phyloP scores from a whole-genome alignment of 805 yeast genomes.

The Candida koratica region DNA sequence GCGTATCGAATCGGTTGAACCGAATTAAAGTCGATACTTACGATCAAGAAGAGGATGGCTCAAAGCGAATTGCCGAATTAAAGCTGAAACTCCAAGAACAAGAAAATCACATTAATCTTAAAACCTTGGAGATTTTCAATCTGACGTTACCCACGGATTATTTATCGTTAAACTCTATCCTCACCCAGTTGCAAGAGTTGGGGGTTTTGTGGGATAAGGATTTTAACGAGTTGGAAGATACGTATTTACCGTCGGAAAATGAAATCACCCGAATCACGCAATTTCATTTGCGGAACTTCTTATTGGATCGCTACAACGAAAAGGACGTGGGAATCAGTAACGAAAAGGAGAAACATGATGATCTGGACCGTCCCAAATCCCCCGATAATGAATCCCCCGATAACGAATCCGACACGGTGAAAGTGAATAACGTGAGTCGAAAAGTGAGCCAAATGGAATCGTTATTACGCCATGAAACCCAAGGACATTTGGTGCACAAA shows the following conservation, averaged over 20 bases:
- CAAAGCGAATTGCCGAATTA: constrained; percentile 52
- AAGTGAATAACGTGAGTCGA: constrained; percentile 16
- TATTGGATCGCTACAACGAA: constrained; percentile 47
- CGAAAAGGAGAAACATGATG: too few relatives aligned
- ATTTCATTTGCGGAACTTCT: constrained; percentile 72
- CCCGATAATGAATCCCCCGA: constrained; percentile 14
- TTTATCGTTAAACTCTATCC: constrained; percentile 62
- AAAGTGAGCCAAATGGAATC: constrained; percentile 29
- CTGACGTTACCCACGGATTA: constrained; percentile 60
- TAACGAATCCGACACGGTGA: constrained; percentile 7
- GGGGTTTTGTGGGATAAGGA: constrained; percentile 87
- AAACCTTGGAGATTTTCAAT: constrained; percentile 51
- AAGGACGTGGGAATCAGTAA: constrained; percentile 14
- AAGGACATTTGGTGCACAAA: constrained; percentile 11
- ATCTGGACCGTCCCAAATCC: too few relatives aligned
- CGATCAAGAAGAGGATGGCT: constrained; percentile 65
- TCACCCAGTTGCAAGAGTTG: constrained; percentile 70
- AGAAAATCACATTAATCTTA: constrained; percentile 37
- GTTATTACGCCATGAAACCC: constrained; percentile 16
- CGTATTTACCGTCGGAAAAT: constrained; percentile 83
- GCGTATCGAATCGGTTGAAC: constrained; percentile 63
- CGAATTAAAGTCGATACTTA: constrained; percentile 74
- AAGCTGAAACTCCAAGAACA: constrained; percentile 53
- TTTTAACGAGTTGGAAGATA: constrained; percentile 72
- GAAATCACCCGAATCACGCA: constrained; percentile 91